Evolutionary conservation across 371 early-diverging fungal genomes (phyloP), one percentile per base, ranked within the genome.

Genomic region (Umbelopsis sp.): DNA sequence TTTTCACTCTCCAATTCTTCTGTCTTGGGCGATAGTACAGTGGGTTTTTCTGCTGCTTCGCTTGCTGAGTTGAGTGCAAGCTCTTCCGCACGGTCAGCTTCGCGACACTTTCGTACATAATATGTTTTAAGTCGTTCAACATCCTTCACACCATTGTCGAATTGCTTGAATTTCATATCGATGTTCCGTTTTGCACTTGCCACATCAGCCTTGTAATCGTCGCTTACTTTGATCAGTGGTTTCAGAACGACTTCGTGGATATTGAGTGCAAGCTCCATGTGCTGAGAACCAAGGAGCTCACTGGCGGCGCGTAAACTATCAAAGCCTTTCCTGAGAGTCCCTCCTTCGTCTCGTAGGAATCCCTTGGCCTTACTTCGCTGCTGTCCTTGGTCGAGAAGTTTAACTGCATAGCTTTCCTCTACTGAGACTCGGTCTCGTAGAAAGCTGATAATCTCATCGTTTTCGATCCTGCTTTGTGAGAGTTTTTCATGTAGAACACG

Each of bases 281-380:
- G 93, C 3, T 86, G 85, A 14, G 80, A 74, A n/a, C 89, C 82
- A 45, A 88, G 77, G 9, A 80, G 80, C 18, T 77, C 66, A 71
- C 88, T 87, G 44, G 91, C 89, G 44, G 77, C 68, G 62, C 87
- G 85, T 20, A 93, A 70, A 16, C 86, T 86, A 64, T 82, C 85
- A 69, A 86, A 93, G 18, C 89, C 90, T 29, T 80, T 85, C 65
- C 84, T 80, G 63, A 93, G 78, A 7, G 87, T 85, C 9, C 91
- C 93, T 2, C 93, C 93, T 48, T 92, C 93, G 76, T 93, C 92
- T 63, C 88, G 84, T 4, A 77, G 82, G 69, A 93, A 93, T 3
- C 92, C 93, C 12, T 81, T 72, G 2, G 78, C 44, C 64, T 82
- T 76, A 6, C 70, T 65, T 11, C 25, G 12, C n/a, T 63, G 44